Evolutionary conservation across 1,284 basidiomycete species (phyloP), one percentile per base, ranked within the genome.

Genomic region (Lentinus polychrous): DNA sequence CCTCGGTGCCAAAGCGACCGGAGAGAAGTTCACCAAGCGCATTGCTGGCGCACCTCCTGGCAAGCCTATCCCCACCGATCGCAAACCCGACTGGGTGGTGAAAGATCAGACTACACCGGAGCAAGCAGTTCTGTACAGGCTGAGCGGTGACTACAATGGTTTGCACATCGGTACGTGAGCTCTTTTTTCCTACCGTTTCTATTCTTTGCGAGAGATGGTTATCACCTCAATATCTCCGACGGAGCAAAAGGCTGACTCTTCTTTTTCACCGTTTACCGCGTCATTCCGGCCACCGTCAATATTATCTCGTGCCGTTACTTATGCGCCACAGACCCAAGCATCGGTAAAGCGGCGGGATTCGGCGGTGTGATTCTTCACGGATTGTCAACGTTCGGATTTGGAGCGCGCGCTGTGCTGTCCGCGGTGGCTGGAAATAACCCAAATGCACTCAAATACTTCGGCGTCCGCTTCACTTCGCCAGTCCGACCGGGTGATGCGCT

Each of bases 91-190:
- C 61, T 82, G 78, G 71, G 72, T 82, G 35, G 71, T 87, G 45
- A 71, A 69, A 38, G 87, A 91, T 51, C 69, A 79, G 62, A 91
- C 86, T 1, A 74, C 79, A 1, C 72, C 77, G 2, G 85, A 90
- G 55, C 89, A 91, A 65, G 89, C 90, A 0, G 66, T 86, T 43
- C 53, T 86, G 45, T 91, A 89, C 70, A 81, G 89, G 22, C 76
- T 92, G 32, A 86, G 82, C 49, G 89, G 88, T 1, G 89, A 91
- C 66, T 92, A 90, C 66, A 91, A 92, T 64, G 83, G 85, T 15
- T 73, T 92, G 10, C 90, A 92, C 65, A 86, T 91, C 52, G 85
- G 85, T 87, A 46, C 41, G 72, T 18, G 7, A 17, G 8, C 7
- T 38, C 37, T 40, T 20, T 8, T 23, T 37, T 18, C 18, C 35